Evolutionary conservation across 2,329 filamentous ascomycete genomes (phyloP).

Genomic region (Trichoderma brevicompactum): DNA sequence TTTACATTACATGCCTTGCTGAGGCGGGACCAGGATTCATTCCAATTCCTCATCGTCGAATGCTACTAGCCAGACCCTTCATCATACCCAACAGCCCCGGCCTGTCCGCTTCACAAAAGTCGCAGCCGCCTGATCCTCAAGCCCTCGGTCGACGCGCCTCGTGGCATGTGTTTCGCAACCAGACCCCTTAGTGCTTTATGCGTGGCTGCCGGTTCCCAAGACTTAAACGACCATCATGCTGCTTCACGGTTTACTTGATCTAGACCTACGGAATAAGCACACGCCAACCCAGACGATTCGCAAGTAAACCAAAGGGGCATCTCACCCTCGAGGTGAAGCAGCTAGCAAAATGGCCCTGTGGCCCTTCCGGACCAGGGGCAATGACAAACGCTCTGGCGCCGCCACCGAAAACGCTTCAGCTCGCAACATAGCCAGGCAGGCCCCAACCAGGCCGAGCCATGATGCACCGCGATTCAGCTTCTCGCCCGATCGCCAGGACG

Average conservation of each 20-base stretch:
- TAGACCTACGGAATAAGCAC: slow-evolving; percentile 24
- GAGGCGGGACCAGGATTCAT: slow-evolving; percentile 23
- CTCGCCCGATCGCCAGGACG: slow-evolving; percentile 63
- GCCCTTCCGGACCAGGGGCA: slow-evolving; percentile 78
- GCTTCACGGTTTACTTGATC: slow-evolving; percentile 24
- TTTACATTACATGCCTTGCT: slow-evolving; percentile 22
- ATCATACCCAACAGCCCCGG: not conserved
- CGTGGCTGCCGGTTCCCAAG: slow-evolving; percentile 17
- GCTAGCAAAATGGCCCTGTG: slow-evolving; percentile 70
- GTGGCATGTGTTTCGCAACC: slow-evolving; percentile 29
- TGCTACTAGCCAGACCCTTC: not conserved
- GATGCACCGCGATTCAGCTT: slow-evolving; percentile 58
- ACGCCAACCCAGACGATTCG: slow-evolving; percentile 38
- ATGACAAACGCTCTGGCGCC: slow-evolving; percentile 62
- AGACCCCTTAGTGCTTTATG: slow-evolving; percentile 23
- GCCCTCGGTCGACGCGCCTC: slow-evolving; percentile 23
- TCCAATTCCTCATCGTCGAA: slow-evolving; percentile 19
- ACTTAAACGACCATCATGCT: slow-evolving; percentile 29
- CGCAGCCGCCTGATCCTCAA: slow-evolving; percentile 3
- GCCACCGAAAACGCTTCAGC: slow-evolving; percentile 53
- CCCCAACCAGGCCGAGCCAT: slow-evolving; percentile 49
- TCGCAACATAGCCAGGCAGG: slow-evolving; percentile 42
- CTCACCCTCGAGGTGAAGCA: slow-evolving; percentile 33
- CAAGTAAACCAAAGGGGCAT: slow-evolving; percentile 30
- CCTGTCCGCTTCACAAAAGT: slow-evolving; percentile 3